Evolutionary conservation across 1,284 basidiomycete genomes (phyloP), one percentile per base, ranked within the genome.

Genomic region (Papiliotrema fonsecae): DNA sequence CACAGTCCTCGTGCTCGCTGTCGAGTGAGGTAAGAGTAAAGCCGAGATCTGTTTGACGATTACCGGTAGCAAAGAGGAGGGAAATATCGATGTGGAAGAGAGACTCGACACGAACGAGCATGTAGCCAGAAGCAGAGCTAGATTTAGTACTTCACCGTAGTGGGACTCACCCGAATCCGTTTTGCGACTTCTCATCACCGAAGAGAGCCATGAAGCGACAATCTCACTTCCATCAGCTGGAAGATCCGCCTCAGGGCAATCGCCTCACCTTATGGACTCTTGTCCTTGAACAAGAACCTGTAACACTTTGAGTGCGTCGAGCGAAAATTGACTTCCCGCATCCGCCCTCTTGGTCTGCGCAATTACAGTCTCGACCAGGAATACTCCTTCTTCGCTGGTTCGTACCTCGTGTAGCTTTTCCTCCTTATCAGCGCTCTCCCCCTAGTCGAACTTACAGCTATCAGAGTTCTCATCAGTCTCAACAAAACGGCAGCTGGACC

Each of bases 301-400:
- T 19, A 35, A 16, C 34, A 16, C 14, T 5, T 14, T 4, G 16
- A 35, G 14, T 5, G 19, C 34, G 14, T 55, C 55, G 7, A 54
- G 18, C 6, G 38, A 39, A 5, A 60, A 32, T 28, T 57, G 42
- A 6, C 49, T 41, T n/a, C 27, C 31, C 16, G 9, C 27, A 27
- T 35, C 37, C 11, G 28, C 37, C 11, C 30, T 39, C 21, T 19
- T 36, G n/a, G 27, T 43, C 48, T 26, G 45, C 40, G 55, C 53
- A 6, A 59, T 11, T 27, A 57, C 36, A n/a, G 36, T 42, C 31
- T 62, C 56, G 2, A 62, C 22, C 14, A 62, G 36, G 40, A 52
- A 61, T 21, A 43, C 22, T 21, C 51, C 34, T 43, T 64, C 60
- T 21, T 47, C 51, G 1, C 50, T 49, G 4, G 22, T 43, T 26